Evolutionary conservation across 108 stramenopile species (phyloP).

Genomic region (Parietichytrium sp.): DNA sequence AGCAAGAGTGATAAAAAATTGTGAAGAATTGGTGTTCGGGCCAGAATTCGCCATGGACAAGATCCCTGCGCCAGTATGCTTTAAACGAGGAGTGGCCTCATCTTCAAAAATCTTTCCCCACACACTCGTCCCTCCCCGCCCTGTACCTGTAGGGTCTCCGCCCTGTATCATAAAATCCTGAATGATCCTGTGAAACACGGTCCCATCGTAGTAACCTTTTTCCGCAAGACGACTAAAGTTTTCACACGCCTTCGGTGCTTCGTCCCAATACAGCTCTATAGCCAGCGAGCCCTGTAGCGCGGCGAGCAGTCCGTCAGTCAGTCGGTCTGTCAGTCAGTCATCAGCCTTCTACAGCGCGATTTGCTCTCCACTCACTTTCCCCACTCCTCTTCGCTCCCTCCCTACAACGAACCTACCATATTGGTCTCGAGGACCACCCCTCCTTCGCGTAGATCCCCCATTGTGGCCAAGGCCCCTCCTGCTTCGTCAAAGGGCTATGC

Average conservation of each 20-base stretch:
- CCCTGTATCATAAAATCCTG: constrained; percentile 57
- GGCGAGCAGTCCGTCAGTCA: no score
- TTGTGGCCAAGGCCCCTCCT: no score
- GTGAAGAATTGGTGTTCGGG: constrained; percentile 78
- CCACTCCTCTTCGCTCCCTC: no score
- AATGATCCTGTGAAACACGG: constrained; percentile 54
- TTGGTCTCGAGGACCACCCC: constrained; percentile 28
- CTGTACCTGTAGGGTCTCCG: constrained; percentile 58
- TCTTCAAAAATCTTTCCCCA: constrained; percentile 57
- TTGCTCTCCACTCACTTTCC: no score
- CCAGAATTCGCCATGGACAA: constrained; percentile 73
- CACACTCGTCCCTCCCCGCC: constrained; percentile 49
- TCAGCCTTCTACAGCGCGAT: no score
- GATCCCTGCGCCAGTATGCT: constrained; percentile 54
- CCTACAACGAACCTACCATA: no score
- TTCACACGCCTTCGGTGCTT: constrained; percentile 51
- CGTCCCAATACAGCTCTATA: constrained; percentile 50
- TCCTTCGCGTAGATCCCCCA: neutral
- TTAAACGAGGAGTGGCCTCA: constrained; percentile 47
- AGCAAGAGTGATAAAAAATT: constrained; percentile 75
- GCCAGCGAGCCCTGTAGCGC: constrained; percentile 24
- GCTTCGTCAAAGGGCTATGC: no score
- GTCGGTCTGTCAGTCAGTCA: no score
- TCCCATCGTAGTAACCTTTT: constrained; percentile 47
- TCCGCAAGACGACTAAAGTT: constrained; percentile 45